Evolutionary conservation across 1,139 yeast genomes (phyloP).

Genomic region (Scheffersomyces illinoinensis): DNA sequence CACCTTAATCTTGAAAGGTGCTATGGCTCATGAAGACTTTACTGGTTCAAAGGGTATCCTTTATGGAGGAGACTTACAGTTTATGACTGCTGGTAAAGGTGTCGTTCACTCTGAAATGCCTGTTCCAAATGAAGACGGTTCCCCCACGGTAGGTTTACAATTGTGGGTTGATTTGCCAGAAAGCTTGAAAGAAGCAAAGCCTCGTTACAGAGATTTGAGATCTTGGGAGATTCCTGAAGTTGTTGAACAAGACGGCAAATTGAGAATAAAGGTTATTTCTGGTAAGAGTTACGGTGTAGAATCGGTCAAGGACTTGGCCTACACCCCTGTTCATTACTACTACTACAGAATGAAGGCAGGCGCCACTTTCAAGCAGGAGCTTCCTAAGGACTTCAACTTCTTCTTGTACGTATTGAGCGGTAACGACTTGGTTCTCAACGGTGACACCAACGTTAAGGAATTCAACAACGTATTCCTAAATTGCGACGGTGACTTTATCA

Average conservation of each 20-base stretch:
- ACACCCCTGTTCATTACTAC: constrained; percentile 80
- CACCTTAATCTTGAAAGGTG: constrained; percentile 72
- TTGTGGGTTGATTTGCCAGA: constrained; percentile 90
- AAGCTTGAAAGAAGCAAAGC: constrained; percentile 64
- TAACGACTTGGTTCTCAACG: constrained; percentile 47
- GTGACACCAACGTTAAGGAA: constrained; percentile 40
- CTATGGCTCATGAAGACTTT: constrained; percentile 88
- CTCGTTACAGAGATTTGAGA: constrained; percentile 79
- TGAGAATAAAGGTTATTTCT: constrained; percentile 70
- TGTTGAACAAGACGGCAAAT: constrained; percentile 65
- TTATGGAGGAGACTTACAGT: constrained; percentile 85
- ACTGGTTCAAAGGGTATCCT: constrained; percentile 81
- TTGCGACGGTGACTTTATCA: constrained; percentile 59
- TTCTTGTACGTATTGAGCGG: constrained; percentile 76
- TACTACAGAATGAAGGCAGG: constrained; percentile 70
- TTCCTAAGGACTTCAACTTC: constrained; percentile 66
- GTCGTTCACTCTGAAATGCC: constrained; percentile 89
- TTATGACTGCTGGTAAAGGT: constrained; percentile 94
- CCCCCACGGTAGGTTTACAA: constrained; percentile 71
- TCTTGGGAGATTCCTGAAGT: constrained; percentile 68
- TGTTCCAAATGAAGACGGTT: constrained; percentile 57
- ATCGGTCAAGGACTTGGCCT: constrained; percentile 74
- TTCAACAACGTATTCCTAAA: constrained; percentile 64
- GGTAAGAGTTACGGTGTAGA: constrained; percentile 78
- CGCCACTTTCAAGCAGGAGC: constrained; percentile 60